Conservation (phyloP, 2,329 filamentous ascomycete species). For the Penicillium digitatum region DNA sequence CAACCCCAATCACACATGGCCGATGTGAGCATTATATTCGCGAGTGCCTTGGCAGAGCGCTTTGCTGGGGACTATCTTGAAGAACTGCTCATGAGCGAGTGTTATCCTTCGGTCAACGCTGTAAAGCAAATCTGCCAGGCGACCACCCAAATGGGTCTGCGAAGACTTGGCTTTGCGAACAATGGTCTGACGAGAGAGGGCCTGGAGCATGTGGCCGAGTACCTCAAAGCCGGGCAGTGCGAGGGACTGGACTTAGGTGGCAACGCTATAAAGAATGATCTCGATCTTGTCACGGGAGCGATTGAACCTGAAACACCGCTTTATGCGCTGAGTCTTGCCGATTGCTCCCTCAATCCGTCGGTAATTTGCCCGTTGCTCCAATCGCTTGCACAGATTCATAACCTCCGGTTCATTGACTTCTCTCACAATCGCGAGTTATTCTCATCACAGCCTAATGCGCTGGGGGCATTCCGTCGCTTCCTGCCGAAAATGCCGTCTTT, state of each 20-base stretch:
- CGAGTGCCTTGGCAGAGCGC: conserved; percentile 71
- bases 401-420: conserved; percentile 84
- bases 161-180: conserved; percentile 75
- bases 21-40: conserved; percentile 64
- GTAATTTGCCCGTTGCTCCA: conserved; percentile 73
- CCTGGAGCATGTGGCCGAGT: conserved; percentile 70
- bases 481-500: conserved; percentile 72
- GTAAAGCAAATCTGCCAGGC: conserved; percentile 77
- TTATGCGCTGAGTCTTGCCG: conserved; percentile 79
- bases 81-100: conserved; percentile 78
- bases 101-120: conserved; percentile 65
- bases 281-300: conserved; percentile 41
- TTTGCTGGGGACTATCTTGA: conserved; percentile 73
- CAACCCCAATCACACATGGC: conserved; percentile 14
- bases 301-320: conserved; percentile 53
- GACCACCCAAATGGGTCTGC: conserved; percentile 70
- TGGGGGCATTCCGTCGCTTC: conserved; percentile 73
- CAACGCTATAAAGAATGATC: conserved; percentile 63
- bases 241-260: conserved; percentile 86
- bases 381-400: conserved; percentile 62
- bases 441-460: conserved; percentile 65
- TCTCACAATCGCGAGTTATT: conserved; percentile 86
- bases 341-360: conserved; percentile 72
- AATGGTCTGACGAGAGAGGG: conserved; percentile 73
- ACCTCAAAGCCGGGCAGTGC: conserved; percentile 70